phyloP scores from a whole-genome alignment of 805 yeast species.

The Monosporozyma yasuniensis region DNA sequence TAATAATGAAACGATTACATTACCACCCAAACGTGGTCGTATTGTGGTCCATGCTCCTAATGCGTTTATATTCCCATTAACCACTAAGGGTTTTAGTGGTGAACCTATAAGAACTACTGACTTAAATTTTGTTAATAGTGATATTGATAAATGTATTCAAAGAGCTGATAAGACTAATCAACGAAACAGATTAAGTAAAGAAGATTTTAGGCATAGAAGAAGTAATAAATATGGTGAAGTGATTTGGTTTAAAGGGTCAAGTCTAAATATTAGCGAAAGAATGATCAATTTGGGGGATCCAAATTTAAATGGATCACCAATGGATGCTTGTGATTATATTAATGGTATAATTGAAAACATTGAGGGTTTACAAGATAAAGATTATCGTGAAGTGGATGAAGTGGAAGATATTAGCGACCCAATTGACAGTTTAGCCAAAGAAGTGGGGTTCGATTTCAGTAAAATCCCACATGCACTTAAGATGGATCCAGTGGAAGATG shows the following conservation, averaged over 20 bases:
- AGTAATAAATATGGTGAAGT: constrained; percentile 32
- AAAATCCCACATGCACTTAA: not conserved
- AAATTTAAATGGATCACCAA: constrained; percentile 14
- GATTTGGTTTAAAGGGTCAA: constrained; percentile 65
- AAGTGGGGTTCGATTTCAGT: not conserved
- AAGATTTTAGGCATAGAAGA: constrained; percentile 16
- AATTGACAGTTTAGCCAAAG: not conserved
- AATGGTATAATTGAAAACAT: constrained; percentile 8
- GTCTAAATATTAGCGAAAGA: constrained; percentile 39
- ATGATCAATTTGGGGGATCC: constrained; percentile 23
- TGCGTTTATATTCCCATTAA: constrained; percentile 21
- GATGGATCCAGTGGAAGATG: not conserved
- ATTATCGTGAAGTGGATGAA: not conserved
- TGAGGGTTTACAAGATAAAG: not conserved
- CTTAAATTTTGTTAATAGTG: constrained; percentile 5
- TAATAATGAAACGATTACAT: not conserved
- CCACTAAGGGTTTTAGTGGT: constrained; percentile 5
- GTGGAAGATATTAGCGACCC: not conserved
- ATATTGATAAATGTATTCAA: constrained; percentile 26
- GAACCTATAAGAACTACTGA: not conserved
- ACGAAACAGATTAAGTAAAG: constrained; percentile 17
- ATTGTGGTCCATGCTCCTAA: constrained; percentile 24
- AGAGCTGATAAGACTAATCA: constrained; percentile 27
- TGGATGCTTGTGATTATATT: not conserved
- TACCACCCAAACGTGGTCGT: constrained; percentile 7